Conservation (phyloP, 768 basidiomycete genomes). For the Pleurotus cornucopiae region DNA sequence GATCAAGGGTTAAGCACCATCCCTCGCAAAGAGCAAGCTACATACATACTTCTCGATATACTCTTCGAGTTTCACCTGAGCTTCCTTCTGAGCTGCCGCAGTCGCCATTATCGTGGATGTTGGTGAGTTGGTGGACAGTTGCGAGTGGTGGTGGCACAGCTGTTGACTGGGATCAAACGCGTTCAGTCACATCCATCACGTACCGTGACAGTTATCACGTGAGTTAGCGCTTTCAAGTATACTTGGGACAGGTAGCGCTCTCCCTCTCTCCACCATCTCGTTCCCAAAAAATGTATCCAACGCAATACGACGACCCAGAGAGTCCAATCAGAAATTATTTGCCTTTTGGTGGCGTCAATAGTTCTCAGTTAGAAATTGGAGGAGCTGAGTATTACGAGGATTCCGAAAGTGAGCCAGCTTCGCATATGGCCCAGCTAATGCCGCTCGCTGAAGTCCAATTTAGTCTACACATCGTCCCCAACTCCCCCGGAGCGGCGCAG, state of each 20-base stretch:
- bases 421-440: not conserved
- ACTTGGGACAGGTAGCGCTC: not conserved
- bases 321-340: constrained; percentile 4
- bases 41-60: constrained; percentile 68
- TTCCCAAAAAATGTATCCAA: not conserved
- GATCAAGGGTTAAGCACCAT: constrained; percentile 11
- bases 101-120: not conserved
- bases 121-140: not conserved
- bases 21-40: constrained; percentile 6
- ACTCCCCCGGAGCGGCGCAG: not conserved
- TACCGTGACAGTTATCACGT: not conserved
- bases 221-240: not conserved
- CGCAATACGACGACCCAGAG: not conserved
- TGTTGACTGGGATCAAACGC: constrained; percentile 1
- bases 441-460: no score
- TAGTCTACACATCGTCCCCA: constrained; percentile 1
- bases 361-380: not conserved
- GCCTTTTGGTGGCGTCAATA: not conserved
- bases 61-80: constrained; percentile 59
- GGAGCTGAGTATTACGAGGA: not conserved
- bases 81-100: constrained; percentile 31
- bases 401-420: not conserved
- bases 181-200: constrained; percentile 1
- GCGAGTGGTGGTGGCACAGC: not conserved
- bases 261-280: not conserved